Conservation (phyloP, 352 stramenopile species). For the Phytophthora multivora region DNA sequence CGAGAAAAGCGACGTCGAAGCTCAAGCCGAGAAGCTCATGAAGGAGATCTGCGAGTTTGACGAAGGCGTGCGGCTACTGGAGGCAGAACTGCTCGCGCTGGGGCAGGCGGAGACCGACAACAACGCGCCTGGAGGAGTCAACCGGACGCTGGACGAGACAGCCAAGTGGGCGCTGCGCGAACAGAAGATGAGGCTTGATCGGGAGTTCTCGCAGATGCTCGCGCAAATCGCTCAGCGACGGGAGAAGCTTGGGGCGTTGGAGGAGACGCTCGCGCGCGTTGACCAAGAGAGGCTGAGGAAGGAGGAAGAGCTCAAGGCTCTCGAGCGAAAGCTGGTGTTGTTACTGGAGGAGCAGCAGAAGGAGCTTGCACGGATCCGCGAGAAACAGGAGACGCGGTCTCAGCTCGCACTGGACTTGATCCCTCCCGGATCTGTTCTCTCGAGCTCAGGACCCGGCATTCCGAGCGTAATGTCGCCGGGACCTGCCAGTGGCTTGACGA, state of each 20-base stretch:
- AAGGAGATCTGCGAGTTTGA: slow-evolving; percentile 95
- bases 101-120: slow-evolving; percentile 91
- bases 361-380: slow-evolving; percentile 81
- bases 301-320: slow-evolving; percentile 91
- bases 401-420: slow-evolving; percentile 60
- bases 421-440: slow-evolving; percentile 10
- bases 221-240: slow-evolving; percentile 93
- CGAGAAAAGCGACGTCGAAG: slow-evolving; percentile 91
- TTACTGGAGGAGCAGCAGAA: slow-evolving; percentile 95
- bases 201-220: slow-evolving; percentile 95
- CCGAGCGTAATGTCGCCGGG: slow-evolving; percentile 12
- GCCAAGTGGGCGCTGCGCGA: slow-evolving; percentile 88
- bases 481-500: slow-evolving; percentile 18
- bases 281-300: slow-evolving; percentile 90
- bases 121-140: slow-evolving; percentile 34
- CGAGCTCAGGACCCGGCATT: no score
- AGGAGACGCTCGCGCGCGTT: slow-evolving; percentile 88
- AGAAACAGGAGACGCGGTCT: slow-evolving; percentile 53
- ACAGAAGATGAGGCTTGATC: slow-evolving; percentile 94
- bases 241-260: slow-evolving; percentile 82
- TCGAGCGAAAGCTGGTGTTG: slow-evolving; percentile 95
- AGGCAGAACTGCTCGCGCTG: slow-evolving; percentile 93
- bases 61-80: slow-evolving; percentile 88
- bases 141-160: slow-evolving; percentile 81
- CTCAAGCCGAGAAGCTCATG: slow-evolving; percentile 87